Base-by-base conservation (phyloP, 495 filamentous ascomycete genomes). In the Neurospora sp. region DNA sequence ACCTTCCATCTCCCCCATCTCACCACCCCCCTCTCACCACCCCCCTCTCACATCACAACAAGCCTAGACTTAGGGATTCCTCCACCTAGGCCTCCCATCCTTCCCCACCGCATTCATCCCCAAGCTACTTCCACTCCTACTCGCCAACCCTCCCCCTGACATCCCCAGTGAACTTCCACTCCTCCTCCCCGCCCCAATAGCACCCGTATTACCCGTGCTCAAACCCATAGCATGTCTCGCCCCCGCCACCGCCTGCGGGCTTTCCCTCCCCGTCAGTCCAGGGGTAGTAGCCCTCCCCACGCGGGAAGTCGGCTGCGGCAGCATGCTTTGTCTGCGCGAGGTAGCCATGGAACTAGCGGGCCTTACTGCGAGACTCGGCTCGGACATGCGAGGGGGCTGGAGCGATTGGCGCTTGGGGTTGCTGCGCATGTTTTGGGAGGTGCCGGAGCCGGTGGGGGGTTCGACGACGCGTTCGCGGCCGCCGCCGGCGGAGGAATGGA, bases 261-360 rank as follows among this genome's bases (percentile, higher is more conserved):
- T 83, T 62, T 79, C 75, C n/a, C 83, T 76, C 6, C 83, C 83
- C 3, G 77, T 78, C 3, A 75, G 17, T 17, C 74, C 72, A 17
- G 39, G 39, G 37, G 37, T 38, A 9, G 28, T 40, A 21, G 39
- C 70, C 70, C 34, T 48, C 0, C 39, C 36, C 13, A 38, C 2
- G 11, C 40, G 72, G 19, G 78, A 75, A 70, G 73, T 84, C 1
- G 87, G 86, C 73, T 85, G 83, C 38, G 88, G 88, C 4, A 89
- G 82, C 74, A 89, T 73, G 72, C 86, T 89, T 6, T 76, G 75
- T 9, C 87, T 84, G 39, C 45, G 43, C 36, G 77, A 78, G n/a
- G 76, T 73, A 0, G 86, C 83, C 28, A 88, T 70, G 8, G 86
- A 88, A 76, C 85, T 87, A 59, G 83, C 82, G 15, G 87, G 83